Conservation (phyloP, 257 asterid genomes). For the Solanum rostratum region DNA sequence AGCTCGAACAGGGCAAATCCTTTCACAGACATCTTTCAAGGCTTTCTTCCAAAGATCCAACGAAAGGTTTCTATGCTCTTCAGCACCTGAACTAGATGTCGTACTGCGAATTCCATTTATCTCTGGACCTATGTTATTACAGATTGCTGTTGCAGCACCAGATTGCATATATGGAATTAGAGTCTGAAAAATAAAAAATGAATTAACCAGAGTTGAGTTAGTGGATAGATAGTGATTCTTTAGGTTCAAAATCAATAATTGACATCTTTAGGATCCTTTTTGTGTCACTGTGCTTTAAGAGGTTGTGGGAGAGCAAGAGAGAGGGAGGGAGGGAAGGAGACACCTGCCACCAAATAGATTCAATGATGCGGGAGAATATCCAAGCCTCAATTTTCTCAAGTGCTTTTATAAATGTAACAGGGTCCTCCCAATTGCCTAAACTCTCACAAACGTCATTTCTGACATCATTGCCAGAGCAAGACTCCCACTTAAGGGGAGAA, state of each 20-base stretch:
- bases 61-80: constrained; percentile 63
- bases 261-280: neutral
- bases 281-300: neutral
- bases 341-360: constrained; percentile 99
- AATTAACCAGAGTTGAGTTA: neutral
- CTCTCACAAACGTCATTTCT: constrained; percentile 14
- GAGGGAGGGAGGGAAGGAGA: neutral
- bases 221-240: neutral
- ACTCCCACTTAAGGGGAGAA: constrained; percentile 47
- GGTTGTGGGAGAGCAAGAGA: neutral
- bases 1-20: constrained; percentile 88
- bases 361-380: constrained; percentile 74
- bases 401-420: constrained; percentile 49
- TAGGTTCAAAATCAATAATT: neutral
- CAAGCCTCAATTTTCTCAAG: constrained; percentile 78
- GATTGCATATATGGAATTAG: constrained; percentile 93
- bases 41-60: constrained; percentile 86
- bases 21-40: constrained; percentile 77
- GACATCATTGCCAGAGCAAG: constrained; percentile 21
- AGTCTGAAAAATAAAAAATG: constrained; percentile 31
- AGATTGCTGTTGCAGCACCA: constrained; percentile 29
- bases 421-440: constrained; percentile 50
- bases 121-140: constrained; percentile 5
- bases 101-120: neutral
- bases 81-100: constrained; percentile 35